Conservation (phyloP, 495 filamentous ascomycete species). For the Xylaria sp. region DNA sequence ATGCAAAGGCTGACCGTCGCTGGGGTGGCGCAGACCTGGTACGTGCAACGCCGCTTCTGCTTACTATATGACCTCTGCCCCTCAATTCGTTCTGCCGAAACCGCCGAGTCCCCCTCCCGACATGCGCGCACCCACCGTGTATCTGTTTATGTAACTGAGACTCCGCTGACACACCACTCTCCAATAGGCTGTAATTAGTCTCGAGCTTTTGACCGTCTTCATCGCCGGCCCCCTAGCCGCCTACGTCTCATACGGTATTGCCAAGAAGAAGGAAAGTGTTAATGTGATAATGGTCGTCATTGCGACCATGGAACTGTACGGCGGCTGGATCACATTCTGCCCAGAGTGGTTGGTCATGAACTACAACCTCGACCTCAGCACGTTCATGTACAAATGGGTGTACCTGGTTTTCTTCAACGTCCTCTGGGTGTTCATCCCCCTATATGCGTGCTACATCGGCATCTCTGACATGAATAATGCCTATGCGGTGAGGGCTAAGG, state of each 20-base stretch:
- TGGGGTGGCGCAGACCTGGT: constrained; percentile 82
- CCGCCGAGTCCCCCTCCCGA: neutral
- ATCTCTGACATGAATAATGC: constrained; percentile 65
- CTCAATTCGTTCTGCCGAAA: neutral
- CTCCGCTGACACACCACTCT: constrained; percentile 20
- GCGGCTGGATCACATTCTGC: constrained; percentile 94
- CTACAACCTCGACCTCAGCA: constrained; percentile 76
- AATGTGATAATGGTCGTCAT: constrained; percentile 76
- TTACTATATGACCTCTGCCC: constrained; percentile 19
- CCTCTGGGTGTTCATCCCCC: constrained; percentile 83
- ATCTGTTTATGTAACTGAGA: neutral
- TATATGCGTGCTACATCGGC: constrained; percentile 76
- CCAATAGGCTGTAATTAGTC: constrained; percentile 68
- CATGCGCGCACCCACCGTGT: neutral
- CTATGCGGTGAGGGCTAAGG: constrained; percentile 46
- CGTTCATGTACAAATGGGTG: constrained; percentile 87
- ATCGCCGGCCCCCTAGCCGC: constrained; percentile 75
- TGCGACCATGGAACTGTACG: constrained; percentile 94
- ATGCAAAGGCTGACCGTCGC: constrained; percentile 82
- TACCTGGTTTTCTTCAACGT: constrained; percentile 93
- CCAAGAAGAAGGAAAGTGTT: constrained; percentile 62
- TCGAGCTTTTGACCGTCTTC: constrained; percentile 88
- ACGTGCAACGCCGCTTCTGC: constrained; percentile 24
- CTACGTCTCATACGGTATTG: constrained; percentile 72
- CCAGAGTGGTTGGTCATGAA: constrained; percentile 89